Evolutionary conservation across 768 basidiomycete species (phyloP), one percentile per base, ranked within the genome.

Genomic region (Boletellus sp.): DNA sequence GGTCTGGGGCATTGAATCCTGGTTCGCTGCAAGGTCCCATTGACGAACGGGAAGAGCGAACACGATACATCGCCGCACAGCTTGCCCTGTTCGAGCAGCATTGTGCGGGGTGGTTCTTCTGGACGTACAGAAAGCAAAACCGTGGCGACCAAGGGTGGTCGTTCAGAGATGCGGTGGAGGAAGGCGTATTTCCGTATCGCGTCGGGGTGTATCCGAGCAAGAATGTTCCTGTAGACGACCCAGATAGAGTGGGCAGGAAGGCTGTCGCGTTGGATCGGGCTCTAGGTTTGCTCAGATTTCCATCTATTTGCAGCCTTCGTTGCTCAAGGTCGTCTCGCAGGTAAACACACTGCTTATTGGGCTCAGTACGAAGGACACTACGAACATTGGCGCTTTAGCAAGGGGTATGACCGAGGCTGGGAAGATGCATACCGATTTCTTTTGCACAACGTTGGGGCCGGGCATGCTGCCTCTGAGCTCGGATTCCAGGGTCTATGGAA

Each of bases 71-170:
- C 4, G 62, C 72, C 16, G 84, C 88, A 4, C 81, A 93, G 64
- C 67, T 90, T 42, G 76, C 73, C 17, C 57, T 87, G 34, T 91
- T 78, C 52, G 87, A 90, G 49, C 63, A 67, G 40, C 56, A 68
- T 32, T 85, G 87, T 51, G 80, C 78, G 0, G 90, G 90, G 5
- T 87, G 79, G 78, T 92, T 84, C 70, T 92, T 87, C 63, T 90
- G 90, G 90, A 90, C 87, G 33, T 85, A 81, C 61, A 90, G 83
- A 72, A 89, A 90, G 65, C 76, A 81, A 43, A 62, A 69, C 5
- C 65, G 63, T 4, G 81, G 83, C 47, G 90, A 92, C 68, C 75
- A 70, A 4, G 89, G 89, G 1, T 91, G 90, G 90, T 80, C 79
- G 24, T 78, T 85, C 33, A 72, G 75, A 50, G 83, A 90, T 64